Conservation (phyloP, 257 asterid genomes). For the Nicotiana attenuata region DNA sequence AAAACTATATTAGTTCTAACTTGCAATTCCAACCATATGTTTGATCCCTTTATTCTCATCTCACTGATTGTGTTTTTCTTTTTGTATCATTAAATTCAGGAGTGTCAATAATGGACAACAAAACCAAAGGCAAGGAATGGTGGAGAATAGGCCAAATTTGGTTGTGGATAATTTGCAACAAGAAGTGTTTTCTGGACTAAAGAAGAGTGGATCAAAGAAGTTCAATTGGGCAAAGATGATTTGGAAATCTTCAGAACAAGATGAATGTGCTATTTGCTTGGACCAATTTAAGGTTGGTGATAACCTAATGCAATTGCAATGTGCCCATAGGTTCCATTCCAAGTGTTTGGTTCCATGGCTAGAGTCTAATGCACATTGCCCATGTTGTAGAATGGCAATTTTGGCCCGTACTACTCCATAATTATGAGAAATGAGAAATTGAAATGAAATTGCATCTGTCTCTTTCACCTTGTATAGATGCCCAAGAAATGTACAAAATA, state of each 20-base stretch:
- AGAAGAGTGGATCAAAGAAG: constrained; percentile 43
- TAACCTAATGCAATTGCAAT: constrained; percentile 52
- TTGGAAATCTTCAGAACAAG: constrained; percentile 57
- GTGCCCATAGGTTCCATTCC: constrained; percentile 65
- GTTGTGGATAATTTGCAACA: background rate
- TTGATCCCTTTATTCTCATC: background rate
- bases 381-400: constrained; percentile 49
- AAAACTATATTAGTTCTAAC: background rate
- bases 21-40: background rate
- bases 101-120: background rate
- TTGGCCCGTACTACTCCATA: background rate
- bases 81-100: background rate
- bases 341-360: constrained; percentile 77
- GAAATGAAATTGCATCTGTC: background rate
- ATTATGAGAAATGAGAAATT: background rate
- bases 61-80: background rate
- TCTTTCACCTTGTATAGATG: background rate
- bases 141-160: background rate
- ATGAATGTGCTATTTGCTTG: constrained; percentile 75
- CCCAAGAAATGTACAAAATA: background rate
- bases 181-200: constrained; percentile 21
- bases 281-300: constrained; percentile 39
- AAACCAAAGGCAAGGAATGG: background rate
- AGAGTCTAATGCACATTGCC: constrained; percentile 54
- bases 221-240: constrained; percentile 48